phyloP scores from a whole-genome alignment of 2,329 filamentous ascomycete genomes.

The Hymenoscyphus fructigenus region DNA sequence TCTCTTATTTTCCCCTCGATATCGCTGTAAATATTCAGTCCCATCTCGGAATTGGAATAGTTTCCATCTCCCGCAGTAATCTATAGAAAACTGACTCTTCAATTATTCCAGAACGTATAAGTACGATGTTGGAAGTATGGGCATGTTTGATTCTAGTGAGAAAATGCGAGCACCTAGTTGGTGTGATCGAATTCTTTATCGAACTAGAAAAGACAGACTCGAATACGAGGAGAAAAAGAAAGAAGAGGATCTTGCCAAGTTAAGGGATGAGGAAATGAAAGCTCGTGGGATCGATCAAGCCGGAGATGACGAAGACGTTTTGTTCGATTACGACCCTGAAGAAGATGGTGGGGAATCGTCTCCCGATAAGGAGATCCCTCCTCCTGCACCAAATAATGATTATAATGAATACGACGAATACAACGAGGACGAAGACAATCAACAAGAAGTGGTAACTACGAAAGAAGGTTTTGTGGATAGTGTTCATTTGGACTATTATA shows the following conservation, averaged over 20 bases:
- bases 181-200: conserved; percentile 92
- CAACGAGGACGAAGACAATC: conserved; percentile 41
- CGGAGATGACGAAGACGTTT: conserved; percentile 73
- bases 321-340: conserved; percentile 90
- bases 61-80: not conserved
- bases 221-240: conserved; percentile 61
- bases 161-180: conserved; percentile 91
- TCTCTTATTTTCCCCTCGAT: not conserved
- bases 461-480: conserved; percentile 58
- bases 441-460: conserved; percentile 51
- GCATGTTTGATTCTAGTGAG: conserved; percentile 91
- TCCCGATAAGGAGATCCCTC: conserved; percentile 20
- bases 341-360: conserved; percentile 61
- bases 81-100: not conserved
- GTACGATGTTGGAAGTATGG: conserved; percentile 92
- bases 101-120: conserved; percentile 68
- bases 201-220: conserved; percentile 70
- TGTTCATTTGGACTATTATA: conserved; percentile 66
- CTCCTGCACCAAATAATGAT: conserved; percentile 42
- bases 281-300: conserved; percentile 72
- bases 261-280: conserved; percentile 82
- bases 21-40: not conserved
- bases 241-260: conserved; percentile 66
- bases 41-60: too few relatives aligned
- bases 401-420: conserved; percentile 50